Evolutionary conservation across 495 filamentous ascomycete genomes (phyloP), one percentile per base, ranked within the genome.

Genomic region (Extremus antarcticus): DNA sequence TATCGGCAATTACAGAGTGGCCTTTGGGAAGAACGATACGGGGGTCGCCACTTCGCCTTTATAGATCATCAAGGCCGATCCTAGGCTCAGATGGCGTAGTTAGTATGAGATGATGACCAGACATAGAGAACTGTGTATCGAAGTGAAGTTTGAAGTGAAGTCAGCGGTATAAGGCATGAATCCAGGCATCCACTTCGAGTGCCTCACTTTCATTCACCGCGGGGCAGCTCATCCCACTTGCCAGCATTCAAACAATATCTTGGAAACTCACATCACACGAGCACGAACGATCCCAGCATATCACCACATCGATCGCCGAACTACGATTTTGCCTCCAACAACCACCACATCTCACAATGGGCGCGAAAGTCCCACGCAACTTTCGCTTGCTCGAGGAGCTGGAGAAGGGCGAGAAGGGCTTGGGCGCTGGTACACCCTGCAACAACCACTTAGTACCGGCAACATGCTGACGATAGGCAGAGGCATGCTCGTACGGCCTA

Each of bases 371-470:
- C 32, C 92, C 92, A 39, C 78, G 92, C 64, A 97, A 97, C 72
- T 98, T 98, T 66, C 80, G 90, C 61, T 81, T 98, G 61, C 79
- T 98, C 19, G 94, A 95, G 67, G 92, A 98, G 81, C 78, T 98
- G 2, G 92, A 98, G 76, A 97, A 96, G 75, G 92, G 92, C 60
- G 92, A 98, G 76, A 98, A 97, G 70, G 92, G 94, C 43, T 75
- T 91, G 48, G 90, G 94, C 63, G 90, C 91, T 73, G 91, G 91
- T 95, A 68, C 51, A 70, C 58, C 49, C 19, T 13, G 2, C 50
- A 25, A 55, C n/a, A 22, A 25, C 16, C 19, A 32, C 47, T 0
- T 46, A 47, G 13, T 50, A 53, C 7, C 38, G 52, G 32, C 1
- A 23, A 3, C 2, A 22, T 43, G 25, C 58, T 56, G 55, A 64